Conservation (phyloP, 805 yeast species). For the Pichia rugopelliculosa region DNA sequence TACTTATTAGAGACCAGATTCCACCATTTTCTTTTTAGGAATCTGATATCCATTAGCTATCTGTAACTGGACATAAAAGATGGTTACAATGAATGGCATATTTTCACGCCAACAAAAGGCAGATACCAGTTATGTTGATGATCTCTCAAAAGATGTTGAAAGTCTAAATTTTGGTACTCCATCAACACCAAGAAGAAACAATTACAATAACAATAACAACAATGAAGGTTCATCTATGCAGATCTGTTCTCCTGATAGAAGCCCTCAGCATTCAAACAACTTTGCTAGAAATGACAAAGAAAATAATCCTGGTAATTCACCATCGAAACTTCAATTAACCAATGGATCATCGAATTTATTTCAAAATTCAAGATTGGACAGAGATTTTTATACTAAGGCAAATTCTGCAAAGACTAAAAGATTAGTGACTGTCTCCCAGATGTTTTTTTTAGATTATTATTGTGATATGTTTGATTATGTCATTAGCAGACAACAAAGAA, state of each 20-base stretch:
- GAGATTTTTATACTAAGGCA: slow-evolving; percentile 51
- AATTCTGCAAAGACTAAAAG: slow-evolving; percentile 73
- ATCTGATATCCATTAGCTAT: background rate
- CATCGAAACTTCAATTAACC: slow-evolving; percentile 11
- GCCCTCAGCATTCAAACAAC: slow-evolving; percentile 14
- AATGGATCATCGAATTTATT: slow-evolving; percentile 4
- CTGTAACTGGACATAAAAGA: background rate
- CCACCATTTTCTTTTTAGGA: background rate
- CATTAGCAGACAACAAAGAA: slow-evolving; percentile 75
- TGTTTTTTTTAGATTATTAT: slow-evolving; percentile 90
- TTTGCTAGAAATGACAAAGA: slow-evolving; percentile 31
- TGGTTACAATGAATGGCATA: slow-evolving; percentile 25
- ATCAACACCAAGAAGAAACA: slow-evolving; percentile 17
- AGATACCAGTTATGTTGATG: slow-evolving; percentile 25
- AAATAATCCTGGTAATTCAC: slow-evolving; percentile 30
- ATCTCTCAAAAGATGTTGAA: slow-evolving; percentile 29
- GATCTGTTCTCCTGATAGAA: slow-evolving; percentile 26
- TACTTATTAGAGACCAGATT: no score
- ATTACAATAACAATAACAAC: slow-evolving; percentile 7
- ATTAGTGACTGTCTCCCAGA: slow-evolving; percentile 83
- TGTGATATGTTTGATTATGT: slow-evolving; percentile 94
- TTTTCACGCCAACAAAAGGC: slow-evolving; percentile 23
- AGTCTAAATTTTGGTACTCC: slow-evolving; percentile 25
- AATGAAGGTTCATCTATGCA: slow-evolving; percentile 22
- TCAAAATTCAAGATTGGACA: slow-evolving; percentile 21